Evolutionary conservation across 31 red algal species (phyloP), one percentile per base, ranked within the genome.

Genomic region (Asparagopsis taxiformis): DNA sequence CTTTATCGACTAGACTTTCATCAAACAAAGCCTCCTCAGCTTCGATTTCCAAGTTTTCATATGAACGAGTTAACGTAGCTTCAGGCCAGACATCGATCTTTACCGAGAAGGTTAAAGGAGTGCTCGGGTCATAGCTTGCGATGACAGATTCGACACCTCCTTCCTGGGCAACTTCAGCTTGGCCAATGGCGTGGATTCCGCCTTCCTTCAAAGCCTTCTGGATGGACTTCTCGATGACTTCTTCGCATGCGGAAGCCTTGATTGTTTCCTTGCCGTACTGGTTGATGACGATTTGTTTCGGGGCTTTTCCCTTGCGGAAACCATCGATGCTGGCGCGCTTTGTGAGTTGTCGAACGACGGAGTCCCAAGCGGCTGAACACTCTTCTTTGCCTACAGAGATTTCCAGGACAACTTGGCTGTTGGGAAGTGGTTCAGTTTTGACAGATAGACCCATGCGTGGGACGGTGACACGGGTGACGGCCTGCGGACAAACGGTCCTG

Each of bases 71-170:
- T 16, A 97, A 78, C 26, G 48, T 70, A 17, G 86, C 87, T 29
- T 78, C 79, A 31, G 93, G 93, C 93, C 93, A 97, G 17, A 97
- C 87, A 70, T 97, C 93, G 62, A 97, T 69, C 80, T 86, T 97
- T 15, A 97, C 77, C 35, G 65, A 79, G 62, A 91, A 97, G 15
- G 59, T 88, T 8, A 97, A 60, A n/a, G 74, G 31, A 11, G 70
- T 30, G 13, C 80, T 59, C 4, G 87, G 87, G 23, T 65, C 60
- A 52, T 81, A 91, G 46, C 72, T 72, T 35, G 69, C 55, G 20
- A 97, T 82, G 15, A 97, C 71, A 38, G 82, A 71, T 4, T 86
- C 87, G 16, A 90, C 74, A 29, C 79, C 77, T 23, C 79, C 70
- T 17, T 85, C 89, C 26, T 74, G 32, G 32, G 68, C 77, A 36